Conservation (phyloP, 1,139 yeast genomes). For the Entelexis sorbosivorans region DNA sequence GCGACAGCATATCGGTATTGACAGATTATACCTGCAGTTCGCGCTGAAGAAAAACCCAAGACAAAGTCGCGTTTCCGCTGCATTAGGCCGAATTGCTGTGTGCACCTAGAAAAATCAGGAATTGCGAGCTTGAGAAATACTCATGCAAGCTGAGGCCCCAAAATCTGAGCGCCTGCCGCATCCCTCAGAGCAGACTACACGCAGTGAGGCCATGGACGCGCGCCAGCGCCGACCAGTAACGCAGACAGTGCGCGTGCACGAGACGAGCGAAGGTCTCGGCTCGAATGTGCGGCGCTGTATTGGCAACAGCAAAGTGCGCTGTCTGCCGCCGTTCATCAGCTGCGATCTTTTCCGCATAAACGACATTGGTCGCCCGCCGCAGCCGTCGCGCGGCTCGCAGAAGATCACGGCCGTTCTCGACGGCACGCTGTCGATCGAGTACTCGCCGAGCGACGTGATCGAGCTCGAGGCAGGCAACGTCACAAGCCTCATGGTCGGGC, state of each 20-base stretch:
- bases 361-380: constrained; percentile 21
- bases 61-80: no score
- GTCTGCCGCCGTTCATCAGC: constrained; percentile 22
- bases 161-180: no score
- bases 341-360: constrained; percentile 21
- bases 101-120: no score
- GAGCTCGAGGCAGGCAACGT: constrained; percentile 26
- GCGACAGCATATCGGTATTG: no score
- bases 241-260: constrained; percentile 11
- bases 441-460: constrained; percentile 17
- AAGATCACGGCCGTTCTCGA: constrained; percentile 17
- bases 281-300: constrained; percentile 15
- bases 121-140: no score
- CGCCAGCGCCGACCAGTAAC: constrained; percentile 8
- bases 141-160: no score
- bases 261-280: constrained; percentile 18
- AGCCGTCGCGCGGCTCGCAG: constrained; percentile 22
- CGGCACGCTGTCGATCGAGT: constrained; percentile 18
- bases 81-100: no score
- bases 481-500: constrained; percentile 70
- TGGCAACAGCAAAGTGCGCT: constrained; percentile 17
- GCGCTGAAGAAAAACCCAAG: no score
- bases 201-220: background rate
- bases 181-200: no score
- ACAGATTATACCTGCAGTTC: no score